Conservation (phyloP, 257 asterid species). For the Agastache rugosa region DNA sequence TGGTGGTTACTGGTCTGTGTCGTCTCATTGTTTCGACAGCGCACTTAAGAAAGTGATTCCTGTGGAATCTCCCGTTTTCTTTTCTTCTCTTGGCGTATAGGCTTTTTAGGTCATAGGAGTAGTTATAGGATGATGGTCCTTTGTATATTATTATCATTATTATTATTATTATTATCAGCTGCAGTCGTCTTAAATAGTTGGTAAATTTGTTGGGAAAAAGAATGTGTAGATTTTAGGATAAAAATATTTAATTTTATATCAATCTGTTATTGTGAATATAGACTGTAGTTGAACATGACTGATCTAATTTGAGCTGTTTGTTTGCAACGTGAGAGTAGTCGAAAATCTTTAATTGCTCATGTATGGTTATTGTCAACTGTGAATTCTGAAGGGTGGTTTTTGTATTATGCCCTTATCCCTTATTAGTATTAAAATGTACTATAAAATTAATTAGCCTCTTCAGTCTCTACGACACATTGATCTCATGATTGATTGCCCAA, state of each 20-base stretch:
- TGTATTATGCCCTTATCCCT: background rate
- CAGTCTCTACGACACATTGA: background rate
- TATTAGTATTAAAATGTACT: background rate
- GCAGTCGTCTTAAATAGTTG: constrained; percentile 31
- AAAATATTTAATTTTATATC: constrained; percentile 27
- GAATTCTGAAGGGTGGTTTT: background rate
- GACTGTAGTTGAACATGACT: constrained; percentile 17
- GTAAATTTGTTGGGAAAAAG: constrained; percentile 37
- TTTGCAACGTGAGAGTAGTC: background rate
- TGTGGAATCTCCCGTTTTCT: background rate
- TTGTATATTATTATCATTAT: constrained; percentile 45
- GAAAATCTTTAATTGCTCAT: background rate
- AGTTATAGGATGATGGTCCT: constrained; percentile 38
- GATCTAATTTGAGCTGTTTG: background rate
- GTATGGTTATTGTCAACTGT: background rate
- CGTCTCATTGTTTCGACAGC: background rate
- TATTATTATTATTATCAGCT: constrained; percentile 35
- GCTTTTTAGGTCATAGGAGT: constrained; percentile 41
- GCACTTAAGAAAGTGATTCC: constrained; percentile 12
- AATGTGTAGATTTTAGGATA: constrained; percentile 36
- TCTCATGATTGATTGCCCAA: background rate
- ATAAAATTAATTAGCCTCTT: background rate
- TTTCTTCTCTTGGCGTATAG: background rate
- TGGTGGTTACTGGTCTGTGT: constrained; percentile 7
- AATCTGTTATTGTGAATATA: constrained; percentile 45